These are phyloP conservation scores for Penicillium sp. DNA, from an alignment of 2,329 filamentous ascomycete genomes.

Conservation along the genomic window DNA sequence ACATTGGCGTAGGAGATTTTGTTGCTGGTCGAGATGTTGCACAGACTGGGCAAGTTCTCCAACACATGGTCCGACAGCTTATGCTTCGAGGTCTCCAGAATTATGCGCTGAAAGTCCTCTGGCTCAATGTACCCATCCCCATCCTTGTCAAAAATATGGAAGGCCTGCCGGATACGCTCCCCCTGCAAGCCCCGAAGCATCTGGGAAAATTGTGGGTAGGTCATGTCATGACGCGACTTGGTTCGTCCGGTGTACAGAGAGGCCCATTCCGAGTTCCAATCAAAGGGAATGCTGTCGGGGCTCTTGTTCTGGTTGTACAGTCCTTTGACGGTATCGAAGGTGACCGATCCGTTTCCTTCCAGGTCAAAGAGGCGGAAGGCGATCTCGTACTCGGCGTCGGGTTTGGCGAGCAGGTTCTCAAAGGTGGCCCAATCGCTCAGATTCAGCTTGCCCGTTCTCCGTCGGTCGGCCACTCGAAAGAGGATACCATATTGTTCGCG, in stretches of 20 bases:
- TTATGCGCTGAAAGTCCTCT: constrained; percentile 94
- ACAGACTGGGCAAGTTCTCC: constrained; percentile 82
- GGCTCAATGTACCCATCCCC: constrained; percentile 93
- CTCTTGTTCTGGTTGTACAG: constrained; percentile 86
- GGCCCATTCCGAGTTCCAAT: constrained; percentile 97
- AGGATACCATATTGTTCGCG: constrained; percentile 92
- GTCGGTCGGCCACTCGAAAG: constrained; percentile 83
- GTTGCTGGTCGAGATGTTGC: constrained; percentile 85
- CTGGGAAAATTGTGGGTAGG: constrained; percentile 94
- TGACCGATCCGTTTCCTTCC: constrained; percentile 74
- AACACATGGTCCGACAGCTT: constrained; percentile 96
- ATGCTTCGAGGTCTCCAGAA: constrained; percentile 83
- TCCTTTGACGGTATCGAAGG: constrained; percentile 79
- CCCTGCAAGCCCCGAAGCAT: constrained; percentile 95
- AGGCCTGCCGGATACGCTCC: constrained; percentile 91
- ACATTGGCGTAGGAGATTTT: constrained; percentile 98
- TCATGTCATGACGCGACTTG: constrained; percentile 82
- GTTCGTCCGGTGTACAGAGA: constrained; percentile 86
- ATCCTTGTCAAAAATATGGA: constrained; percentile 84
- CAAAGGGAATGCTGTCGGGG: constrained; percentile 78
- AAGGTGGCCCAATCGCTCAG: constrained; percentile 87
- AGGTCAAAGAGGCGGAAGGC: constrained; percentile 94
- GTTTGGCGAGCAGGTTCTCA: constrained; percentile 86
- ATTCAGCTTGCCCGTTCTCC: constrained; percentile 64
- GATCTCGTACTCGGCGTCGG: constrained; percentile 97